Evolutionary conservation across 1,284 basidiomycete species (phyloP).

Genomic region (Naganishia liquefaciens): DNA sequence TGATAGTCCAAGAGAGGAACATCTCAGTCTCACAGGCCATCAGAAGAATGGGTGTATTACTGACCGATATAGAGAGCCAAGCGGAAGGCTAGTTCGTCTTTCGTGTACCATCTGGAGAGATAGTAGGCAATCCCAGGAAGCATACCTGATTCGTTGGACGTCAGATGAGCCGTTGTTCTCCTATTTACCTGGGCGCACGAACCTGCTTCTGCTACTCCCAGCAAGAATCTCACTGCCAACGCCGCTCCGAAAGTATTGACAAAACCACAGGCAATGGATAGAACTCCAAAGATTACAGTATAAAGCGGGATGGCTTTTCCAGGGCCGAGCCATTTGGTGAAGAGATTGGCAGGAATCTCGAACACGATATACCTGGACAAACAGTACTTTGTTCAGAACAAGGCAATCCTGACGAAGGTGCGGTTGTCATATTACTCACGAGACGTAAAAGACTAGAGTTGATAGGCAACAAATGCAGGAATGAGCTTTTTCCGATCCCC

Average conservation of each 20-base stretch:
- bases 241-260: constrained; percentile 23
- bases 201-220: constrained; percentile 46
- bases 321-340: constrained; percentile 34
- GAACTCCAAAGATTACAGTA: constrained; percentile 28
- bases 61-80: constrained; percentile 27
- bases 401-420: background rate
- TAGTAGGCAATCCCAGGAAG: constrained; percentile 41
- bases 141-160: background rate
- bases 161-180: background rate
- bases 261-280: constrained; percentile 29
- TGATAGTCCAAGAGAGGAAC: background rate
- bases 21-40: background rate
- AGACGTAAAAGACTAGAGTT: constrained; percentile 24
- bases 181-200: background rate
- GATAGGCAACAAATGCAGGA: background rate
- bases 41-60: background rate
- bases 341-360: constrained; percentile 31
- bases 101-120: constrained; percentile 42
- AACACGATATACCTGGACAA: constrained; percentile 14
- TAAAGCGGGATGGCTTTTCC: constrained; percentile 29
- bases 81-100: constrained; percentile 30
- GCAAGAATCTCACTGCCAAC: constrained; percentile 43
- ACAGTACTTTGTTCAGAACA: background rate
- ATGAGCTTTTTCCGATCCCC: background rate
- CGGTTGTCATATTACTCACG: constrained; percentile 1